A percentile compares a stretch with the other conserved stretches of the same genome.
These are phyloP conservation scores for Fragaria vesca DNA, from an alignment of 306 rosid genomes.

Conservation along the genomic window DNA sequence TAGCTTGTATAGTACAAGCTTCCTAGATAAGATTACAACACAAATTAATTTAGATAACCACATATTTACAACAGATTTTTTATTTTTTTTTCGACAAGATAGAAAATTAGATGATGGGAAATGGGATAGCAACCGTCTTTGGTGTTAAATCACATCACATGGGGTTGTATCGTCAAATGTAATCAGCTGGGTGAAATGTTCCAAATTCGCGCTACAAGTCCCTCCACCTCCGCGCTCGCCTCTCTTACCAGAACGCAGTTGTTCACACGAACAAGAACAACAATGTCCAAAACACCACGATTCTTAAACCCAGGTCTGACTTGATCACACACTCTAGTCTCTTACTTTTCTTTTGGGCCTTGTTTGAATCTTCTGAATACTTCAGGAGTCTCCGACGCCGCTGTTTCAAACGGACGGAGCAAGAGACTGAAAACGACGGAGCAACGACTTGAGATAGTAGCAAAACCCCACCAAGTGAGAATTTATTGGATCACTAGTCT, in stretches of 20 bases:
- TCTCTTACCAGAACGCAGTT: background rate
- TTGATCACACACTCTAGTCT: background rate
- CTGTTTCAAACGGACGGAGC: slow-evolving; percentile 42
- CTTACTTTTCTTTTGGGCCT: background rate
- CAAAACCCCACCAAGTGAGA: slow-evolving; percentile 36
- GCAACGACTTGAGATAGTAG: slow-evolving; percentile 18
- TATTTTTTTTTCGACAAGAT: too few species aligned
- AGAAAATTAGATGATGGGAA: background rate
- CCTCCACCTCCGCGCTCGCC: background rate
- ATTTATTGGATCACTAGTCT: background rate
- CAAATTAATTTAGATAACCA: too few species aligned
- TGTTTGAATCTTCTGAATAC: slow-evolving; percentile 14
- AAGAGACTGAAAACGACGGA: slow-evolving; percentile 48
- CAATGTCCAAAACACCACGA: slow-evolving; percentile 5
- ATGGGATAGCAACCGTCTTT: background rate
- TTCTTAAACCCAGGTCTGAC: slow-evolving; percentile 15
- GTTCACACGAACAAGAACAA: background rate
- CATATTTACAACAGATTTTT: too few species aligned
- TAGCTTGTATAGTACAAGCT: too few species aligned
- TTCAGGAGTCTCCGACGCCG: slow-evolving; percentile 13
- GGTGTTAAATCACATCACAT: too few species aligned
- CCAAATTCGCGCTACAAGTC: background rate
- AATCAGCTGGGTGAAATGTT: background rate
- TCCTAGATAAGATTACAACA: too few species aligned
- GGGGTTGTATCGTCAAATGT: background rate